Evolutionary conservation across 2,329 filamentous ascomycete genomes (phyloP).

Genomic region (Pseudonectria buxi): DNA sequence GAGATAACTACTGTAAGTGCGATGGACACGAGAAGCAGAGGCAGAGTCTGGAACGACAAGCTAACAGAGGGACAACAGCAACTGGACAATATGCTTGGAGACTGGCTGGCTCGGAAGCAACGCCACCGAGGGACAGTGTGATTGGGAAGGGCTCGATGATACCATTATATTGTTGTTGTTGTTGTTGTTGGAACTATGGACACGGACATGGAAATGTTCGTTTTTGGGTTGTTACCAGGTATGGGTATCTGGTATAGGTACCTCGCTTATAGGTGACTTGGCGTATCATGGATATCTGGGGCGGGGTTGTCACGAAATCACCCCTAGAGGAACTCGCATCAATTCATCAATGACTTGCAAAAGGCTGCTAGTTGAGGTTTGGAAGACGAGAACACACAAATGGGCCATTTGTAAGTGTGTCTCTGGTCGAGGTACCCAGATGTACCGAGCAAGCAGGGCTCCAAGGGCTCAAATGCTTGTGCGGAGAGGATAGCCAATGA

Average conservation of each 20-base stretch:
- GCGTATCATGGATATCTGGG: conserved; percentile 17
- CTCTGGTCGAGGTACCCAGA: too few species aligned
- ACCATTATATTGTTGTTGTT: too few species aligned
- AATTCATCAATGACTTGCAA: too few species aligned
- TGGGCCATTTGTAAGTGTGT: too few species aligned
- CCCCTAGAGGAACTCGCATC: conserved; percentile 10
- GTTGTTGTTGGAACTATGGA: background rate
- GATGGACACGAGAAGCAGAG: background rate
- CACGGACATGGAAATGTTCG: too few species aligned
- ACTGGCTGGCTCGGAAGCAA: conserved; percentile 70
- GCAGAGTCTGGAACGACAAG: background rate
- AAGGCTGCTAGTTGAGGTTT: too few species aligned
- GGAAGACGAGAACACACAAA: too few species aligned
- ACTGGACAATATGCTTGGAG: conserved; percentile 79
- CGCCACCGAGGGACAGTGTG: conserved; percentile 47
- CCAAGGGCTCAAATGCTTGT: too few species aligned
- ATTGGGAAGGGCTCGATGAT: conserved; percentile 1
- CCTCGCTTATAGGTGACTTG: conserved; percentile 18
- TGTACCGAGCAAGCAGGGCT: too few species aligned
- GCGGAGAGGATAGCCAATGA: too few species aligned
- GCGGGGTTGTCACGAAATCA: conserved; percentile 19
- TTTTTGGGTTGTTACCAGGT: too few species aligned
- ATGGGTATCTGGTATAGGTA: too few species aligned
- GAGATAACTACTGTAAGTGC: conserved; percentile 70
- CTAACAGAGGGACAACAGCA: conserved; percentile 41